phyloP scores from a whole-genome alignment of 176 grass and related monocot species.

The Eleusine indica region DNA sequence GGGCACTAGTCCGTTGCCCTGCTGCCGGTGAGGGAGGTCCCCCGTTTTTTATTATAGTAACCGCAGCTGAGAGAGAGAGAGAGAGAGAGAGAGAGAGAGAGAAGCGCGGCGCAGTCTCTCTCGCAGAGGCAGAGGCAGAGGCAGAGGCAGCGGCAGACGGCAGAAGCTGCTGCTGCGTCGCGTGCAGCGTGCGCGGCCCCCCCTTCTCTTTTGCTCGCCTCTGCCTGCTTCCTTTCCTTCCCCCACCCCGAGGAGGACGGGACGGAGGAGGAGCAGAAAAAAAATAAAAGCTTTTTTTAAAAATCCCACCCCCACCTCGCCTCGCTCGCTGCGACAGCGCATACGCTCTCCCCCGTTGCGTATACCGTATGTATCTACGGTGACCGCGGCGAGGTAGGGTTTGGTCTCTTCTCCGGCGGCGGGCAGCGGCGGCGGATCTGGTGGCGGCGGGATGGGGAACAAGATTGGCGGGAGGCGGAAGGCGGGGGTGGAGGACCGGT shows the following conservation, averaged over 20 bases:
- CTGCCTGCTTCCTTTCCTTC: slow-evolving; percentile 29
- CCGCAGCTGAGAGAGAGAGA: slow-evolving; percentile 8
- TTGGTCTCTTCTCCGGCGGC: slow-evolving; percentile 54
- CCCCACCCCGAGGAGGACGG: background rate
- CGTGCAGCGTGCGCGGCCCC: slow-evolving; percentile 11
- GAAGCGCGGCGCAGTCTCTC: slow-evolving; percentile 9
- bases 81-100: no score
- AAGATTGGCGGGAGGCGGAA: slow-evolving; percentile 78
- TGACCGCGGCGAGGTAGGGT: slow-evolving; percentile 41
- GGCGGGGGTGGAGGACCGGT: slow-evolving; percentile 84
- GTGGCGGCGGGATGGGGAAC: slow-evolving; percentile 77
- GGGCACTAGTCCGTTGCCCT: slow-evolving; percentile 4
- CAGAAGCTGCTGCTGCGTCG: slow-evolving; percentile 10
- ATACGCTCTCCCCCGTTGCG: slow-evolving; percentile 8
- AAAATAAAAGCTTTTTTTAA: slow-evolving; percentile 15
- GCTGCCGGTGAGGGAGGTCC: slow-evolving; percentile 30
- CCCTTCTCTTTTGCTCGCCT: slow-evolving; percentile 17
- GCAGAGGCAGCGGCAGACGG: background rate
- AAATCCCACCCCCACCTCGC: slow-evolving; percentile 39
- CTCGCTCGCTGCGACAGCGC: slow-evolving; percentile 34
- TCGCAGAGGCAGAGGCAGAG: background rate
- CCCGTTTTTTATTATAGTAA: slow-evolving; percentile 25
- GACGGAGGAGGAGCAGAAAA: background rate
- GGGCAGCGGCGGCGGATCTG: slow-evolving; percentile 39
- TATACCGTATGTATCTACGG: slow-evolving; percentile 62